Base-by-base conservation (phyloP, 2,329 filamentous ascomycete genomes). In the Botrytis pseudocinerea region DNA sequence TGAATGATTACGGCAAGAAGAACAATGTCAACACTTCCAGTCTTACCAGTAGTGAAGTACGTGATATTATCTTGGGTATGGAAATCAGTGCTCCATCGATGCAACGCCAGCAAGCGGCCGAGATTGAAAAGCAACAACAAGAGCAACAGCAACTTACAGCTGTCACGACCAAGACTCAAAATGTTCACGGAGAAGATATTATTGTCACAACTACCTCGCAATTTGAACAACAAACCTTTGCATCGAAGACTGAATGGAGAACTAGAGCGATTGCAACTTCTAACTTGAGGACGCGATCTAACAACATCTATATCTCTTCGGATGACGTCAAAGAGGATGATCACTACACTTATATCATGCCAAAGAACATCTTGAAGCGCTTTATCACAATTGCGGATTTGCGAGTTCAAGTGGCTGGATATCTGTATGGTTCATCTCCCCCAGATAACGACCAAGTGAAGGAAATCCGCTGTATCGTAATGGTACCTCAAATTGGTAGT, bases 1-100 rank as follows among this genome's bases (percentile, higher is more conserved):
- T 99, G 78, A 98, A 98, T 78, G 96, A 99, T 82, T 99, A 99
- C 81, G 96, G 96, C 81, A 99, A 98, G 89, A 99, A 99, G 89
- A 99, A 99, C 86, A 99, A 98, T 78, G 96, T 99, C 85, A 99
- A 99, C 79, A 95, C 96, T 20, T 97, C 97, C 25, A 97, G 94
- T 82, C 87, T 99, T 83, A 99, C 96, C 1, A 97, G 91, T 81
- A 97, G 93, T 79, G 96, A 99, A 89, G 96, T 99, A 69, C 91
- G 96, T 79, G 96, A 99, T 81, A 98, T 99, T 79, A 99, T 99
- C 79, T 85, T 99, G 76, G 96, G 96, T 88, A 99, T 99, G 97
- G 97, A 99, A 82, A 99, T 99, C 74, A 97, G 94, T 74, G 97
- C 96, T 42, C 96, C 96, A 38, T 98, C 95, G 1, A 92, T 99